These are phyloP conservation scores for Russula earlei DNA, from an alignment of 768 basidiomycete genomes.

Conservation along the genomic window DNA sequence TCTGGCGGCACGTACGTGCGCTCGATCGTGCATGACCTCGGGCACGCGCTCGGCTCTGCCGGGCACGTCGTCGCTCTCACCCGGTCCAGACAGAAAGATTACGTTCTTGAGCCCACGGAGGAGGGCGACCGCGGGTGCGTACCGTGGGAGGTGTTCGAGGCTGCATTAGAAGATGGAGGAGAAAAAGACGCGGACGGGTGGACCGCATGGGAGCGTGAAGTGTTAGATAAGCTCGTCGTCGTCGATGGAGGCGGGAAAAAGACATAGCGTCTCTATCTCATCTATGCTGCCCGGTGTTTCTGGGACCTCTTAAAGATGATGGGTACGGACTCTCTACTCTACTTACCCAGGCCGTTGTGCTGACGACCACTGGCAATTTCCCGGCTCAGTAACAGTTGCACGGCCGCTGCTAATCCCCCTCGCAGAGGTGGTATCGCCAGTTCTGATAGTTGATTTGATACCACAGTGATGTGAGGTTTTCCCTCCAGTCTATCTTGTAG, in stretches of 20 bases:
- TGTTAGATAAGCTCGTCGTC: constrained; percentile 58
- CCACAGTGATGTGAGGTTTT: background rate
- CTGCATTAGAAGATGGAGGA: constrained; percentile 43
- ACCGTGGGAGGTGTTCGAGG: constrained; percentile 66
- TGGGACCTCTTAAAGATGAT: background rate
- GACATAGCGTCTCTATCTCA: background rate
- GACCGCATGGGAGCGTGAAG: constrained; percentile 73
- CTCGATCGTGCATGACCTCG: constrained; percentile 90
- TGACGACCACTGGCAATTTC: background rate
- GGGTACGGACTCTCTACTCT: too few species aligned
- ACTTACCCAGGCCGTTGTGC: background rate
- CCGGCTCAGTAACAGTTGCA: background rate
- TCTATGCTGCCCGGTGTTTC: too few species aligned
- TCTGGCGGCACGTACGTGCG: constrained; percentile 97
- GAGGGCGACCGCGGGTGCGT: constrained; percentile 53
- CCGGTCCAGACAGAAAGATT: constrained; percentile 83
- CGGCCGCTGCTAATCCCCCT: background rate
- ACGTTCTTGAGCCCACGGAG: constrained; percentile 42
- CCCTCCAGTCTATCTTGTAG: background rate
- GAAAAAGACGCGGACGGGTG: constrained; percentile 59
- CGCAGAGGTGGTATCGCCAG: background rate
- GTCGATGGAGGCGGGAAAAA: constrained; percentile 29
- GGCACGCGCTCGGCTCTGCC: constrained; percentile 70
- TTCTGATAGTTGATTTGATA: background rate
- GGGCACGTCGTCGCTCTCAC: constrained; percentile 91